These are phyloP conservation scores for Liriodendron chinense DNA, from an alignment of 164 flowering plant species.

Conservation along the genomic window DNA sequence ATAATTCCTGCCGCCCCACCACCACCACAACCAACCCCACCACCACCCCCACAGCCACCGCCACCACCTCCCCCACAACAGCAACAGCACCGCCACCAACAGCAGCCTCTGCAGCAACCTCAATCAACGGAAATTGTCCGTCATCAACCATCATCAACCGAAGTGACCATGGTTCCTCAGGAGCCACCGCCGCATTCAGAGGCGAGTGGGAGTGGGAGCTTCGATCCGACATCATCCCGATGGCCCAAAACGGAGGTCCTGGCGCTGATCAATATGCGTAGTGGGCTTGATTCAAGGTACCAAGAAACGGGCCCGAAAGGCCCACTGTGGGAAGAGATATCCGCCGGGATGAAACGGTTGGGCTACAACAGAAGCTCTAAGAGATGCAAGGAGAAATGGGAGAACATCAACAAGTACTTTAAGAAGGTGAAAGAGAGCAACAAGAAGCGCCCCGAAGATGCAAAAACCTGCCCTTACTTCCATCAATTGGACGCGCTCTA, in stretches of 20 bases:
- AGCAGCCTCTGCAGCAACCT: constrained; percentile 9
- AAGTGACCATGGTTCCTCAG: constrained; percentile 35
- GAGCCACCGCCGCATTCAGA: constrained; percentile 30
- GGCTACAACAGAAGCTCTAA: constrained; percentile 61
- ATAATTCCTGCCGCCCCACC: constrained; percentile 17
- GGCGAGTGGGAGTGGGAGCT: constrained; percentile 19
- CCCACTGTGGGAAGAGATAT: constrained; percentile 70
- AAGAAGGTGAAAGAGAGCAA: constrained; percentile 72
- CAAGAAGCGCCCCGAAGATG: constrained; percentile 68
- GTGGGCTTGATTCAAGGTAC: constrained; percentile 50
- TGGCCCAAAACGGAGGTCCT: constrained; percentile 69
- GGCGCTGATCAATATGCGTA: constrained; percentile 53
- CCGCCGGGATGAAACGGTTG: constrained; percentile 43
- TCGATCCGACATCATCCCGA: constrained; percentile 45
- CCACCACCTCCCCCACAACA: constrained; percentile 18
- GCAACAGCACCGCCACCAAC: constrained; percentile 19
- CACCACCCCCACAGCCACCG: constrained; percentile 9
- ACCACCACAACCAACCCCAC: constrained; percentile 8
- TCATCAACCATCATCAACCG: constrained; percentile 25
- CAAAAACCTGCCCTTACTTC: constrained; percentile 67
- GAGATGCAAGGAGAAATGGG: constrained; percentile 82
- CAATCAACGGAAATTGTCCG: constrained; percentile 12
- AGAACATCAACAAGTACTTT: constrained; percentile 72
- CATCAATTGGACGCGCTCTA: constrained; percentile 49
- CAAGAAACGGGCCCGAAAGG: constrained; percentile 70